Evolutionary conservation across 805 yeast species (phyloP), one percentile per base, ranked within the genome.

Genomic region (Wickerhamiella musiphila): DNA sequence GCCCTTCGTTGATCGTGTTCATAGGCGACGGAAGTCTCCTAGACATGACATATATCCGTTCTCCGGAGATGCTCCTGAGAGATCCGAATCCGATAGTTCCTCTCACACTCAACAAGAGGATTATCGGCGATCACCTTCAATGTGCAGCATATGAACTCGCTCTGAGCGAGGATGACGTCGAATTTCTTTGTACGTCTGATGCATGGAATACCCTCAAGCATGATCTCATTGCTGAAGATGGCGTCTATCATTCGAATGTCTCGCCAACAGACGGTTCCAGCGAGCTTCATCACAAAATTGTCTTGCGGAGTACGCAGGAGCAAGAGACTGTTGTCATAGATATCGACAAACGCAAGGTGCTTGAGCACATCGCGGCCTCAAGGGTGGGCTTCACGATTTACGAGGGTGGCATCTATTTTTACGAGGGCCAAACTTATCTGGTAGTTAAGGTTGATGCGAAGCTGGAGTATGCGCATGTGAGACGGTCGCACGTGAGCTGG

Each of bases 91-190:
- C 71, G 28, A 77, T 71, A 11, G 47, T 73, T 19, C 63, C 70
- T 1, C 47, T 78, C 9, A 78, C 72, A 43, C 60, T 76, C 37
- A 72, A 69, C 20, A 74, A 74, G 40, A 51, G 63, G 8, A 45
- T 75, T 21, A 68, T 84, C 1, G 48, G 79, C 40, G 73, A 77
- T 23, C 98, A 90, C 57, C 51, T 84, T 15, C 96, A 84, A 47
- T 90, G 96, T 61, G 94, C 96, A 0, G 93, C 94, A 0, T 78
- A 70, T 51, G 96, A 86, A 47, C 43, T 68, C 18, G 90, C 94
- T 0, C 57, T 86, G 6, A 53, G 54, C 23, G 61, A 58, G 1
- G 48, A 56, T 3, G 94, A 81, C 41, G 41, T 51, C 2, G 48
- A 51, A 32, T 79, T 70, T 56, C 78, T 86, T 49, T n/a, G n/a